phyloP scores from a whole-genome alignment of 1,139 yeast genomes.

The Ashbya aceris region DNA sequence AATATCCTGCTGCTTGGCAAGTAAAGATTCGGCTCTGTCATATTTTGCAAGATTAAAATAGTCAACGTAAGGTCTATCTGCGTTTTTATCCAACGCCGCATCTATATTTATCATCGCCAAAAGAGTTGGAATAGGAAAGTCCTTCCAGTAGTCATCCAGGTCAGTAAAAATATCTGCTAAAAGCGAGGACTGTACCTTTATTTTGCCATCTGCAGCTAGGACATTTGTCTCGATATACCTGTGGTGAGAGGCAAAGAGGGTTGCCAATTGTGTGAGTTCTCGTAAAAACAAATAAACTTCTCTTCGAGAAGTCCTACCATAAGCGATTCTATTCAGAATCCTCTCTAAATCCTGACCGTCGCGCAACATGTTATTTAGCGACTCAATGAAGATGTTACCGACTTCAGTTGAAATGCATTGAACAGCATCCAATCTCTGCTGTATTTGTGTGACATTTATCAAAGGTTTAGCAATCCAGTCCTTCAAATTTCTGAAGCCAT shows the following conservation, averaged over 20 bases:
- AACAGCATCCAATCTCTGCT: constrained; percentile 52
- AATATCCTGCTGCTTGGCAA: constrained; percentile 36
- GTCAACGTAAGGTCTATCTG: constrained; percentile 39
- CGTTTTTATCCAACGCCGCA: constrained; percentile 45
- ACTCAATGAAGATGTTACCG: constrained; percentile 45
- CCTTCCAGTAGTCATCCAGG: constrained; percentile 17
- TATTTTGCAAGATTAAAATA: constrained; percentile 43
- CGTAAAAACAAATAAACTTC: constrained; percentile 57
- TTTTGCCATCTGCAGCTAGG: constrained; percentile 16
- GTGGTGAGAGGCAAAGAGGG: constrained; percentile 27
- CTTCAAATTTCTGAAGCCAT: constrained; percentile 58
- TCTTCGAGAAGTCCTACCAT: constrained; percentile 52
- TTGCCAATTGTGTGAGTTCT: constrained; percentile 34
- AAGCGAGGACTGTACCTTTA: constrained; percentile 24
- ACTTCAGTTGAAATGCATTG: constrained; percentile 41
- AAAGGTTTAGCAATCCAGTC: constrained; percentile 76
- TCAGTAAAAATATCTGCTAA: constrained; percentile 29
- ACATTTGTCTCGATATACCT: constrained; percentile 20
- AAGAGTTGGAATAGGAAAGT: constrained; percentile 25
- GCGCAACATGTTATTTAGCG: constrained; percentile 38
- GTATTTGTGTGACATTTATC: constrained; percentile 40
- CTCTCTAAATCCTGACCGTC: constrained; percentile 59
- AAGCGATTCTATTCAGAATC: constrained; percentile 57
- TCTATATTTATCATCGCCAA: constrained; percentile 48
- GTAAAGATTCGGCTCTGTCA: constrained; percentile 36